Evolutionary conservation across 164 flowering plant species (phyloP).

Genomic region (Paratinospora sagittata): DNA sequence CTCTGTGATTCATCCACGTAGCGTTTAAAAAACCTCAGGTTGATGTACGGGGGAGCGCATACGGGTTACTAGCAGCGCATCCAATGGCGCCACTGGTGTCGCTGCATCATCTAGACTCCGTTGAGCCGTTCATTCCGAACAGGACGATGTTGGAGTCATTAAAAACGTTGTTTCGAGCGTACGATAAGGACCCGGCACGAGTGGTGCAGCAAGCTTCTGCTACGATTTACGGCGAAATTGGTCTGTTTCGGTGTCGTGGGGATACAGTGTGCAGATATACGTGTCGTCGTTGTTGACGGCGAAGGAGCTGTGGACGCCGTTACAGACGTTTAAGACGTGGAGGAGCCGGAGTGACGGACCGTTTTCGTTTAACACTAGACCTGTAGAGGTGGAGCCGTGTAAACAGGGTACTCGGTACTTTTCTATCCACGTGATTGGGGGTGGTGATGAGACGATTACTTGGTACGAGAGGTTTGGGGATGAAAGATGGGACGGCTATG

Average conservation of each 20-base stretch:
- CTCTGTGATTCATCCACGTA: no score
- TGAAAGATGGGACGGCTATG: no score
- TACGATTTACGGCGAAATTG: constrained; percentile 44
- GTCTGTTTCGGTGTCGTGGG: constrained; percentile 84
- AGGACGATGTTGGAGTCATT: no score
- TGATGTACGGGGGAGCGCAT: no score
- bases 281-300: constrained; percentile 37
- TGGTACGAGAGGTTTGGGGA: no score
- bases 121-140: constrained; percentile 54
- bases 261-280: constrained; percentile 61
- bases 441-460: no score
- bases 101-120: constrained; percentile 76
- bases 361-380: no score
- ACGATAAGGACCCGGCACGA: constrained; percentile 50
- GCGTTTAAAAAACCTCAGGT: no score
- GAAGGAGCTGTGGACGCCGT: constrained; percentile 43
- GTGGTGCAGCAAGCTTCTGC: constrained; percentile 67
- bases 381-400: constrained; percentile 39
- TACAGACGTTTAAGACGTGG: constrained; percentile 68
- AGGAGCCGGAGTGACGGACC: constrained; percentile 33
- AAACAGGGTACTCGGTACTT: constrained; percentile 32
- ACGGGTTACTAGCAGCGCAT: constrained; percentile 82
- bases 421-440: constrained; percentile 27
- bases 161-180: no score
- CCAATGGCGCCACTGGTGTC: constrained; percentile 78